Base-by-base conservation (phyloP, 352 stramenopile species). In the Albugo laibachii region DNA sequence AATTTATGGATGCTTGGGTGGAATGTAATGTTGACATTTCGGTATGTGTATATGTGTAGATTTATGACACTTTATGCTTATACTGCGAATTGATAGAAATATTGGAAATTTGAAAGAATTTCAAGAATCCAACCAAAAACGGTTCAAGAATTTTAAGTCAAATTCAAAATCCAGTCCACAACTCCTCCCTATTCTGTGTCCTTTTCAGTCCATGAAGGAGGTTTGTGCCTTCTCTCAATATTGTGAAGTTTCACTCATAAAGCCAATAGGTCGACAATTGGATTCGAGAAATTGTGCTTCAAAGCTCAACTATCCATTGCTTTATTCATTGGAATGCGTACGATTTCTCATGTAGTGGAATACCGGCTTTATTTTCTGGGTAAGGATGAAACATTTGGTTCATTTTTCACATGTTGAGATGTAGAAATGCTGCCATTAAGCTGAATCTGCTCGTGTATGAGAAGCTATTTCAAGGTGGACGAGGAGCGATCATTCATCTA, bases 1-100 rank as follows among this genome's bases (percentile, higher is more conserved):
- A 67, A 81, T 6, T 48, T 85, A 14, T 85, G 73, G 73, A 56
- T 79, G 1, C 52, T 80, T 5, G 73, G 73, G 1, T 69, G 66
- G 3, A 83, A 69, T 36, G 66, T 85, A 10, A 48, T 85, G 16
- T 54, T 83, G 14, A 69, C 67, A 5, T 85, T 85, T 48, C 55
- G 56, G 69, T 82, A 65, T 37, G 66, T 60, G 38, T 21, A 56
- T 3, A 59, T 65, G 0, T 55, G 78, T 49, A 80, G 14, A 55
- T 60, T 1, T 85, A 81, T 45, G 61, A 15, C 66, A 79, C 35
- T 54, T 75, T 13, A 58, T 63, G 13, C 73, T 66, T 1, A 72
- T 78, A 36, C 60, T 67, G 20, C 58, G 72, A 13, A 51, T 58
- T 1, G 54, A 64, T 12, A 40, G 41, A 31, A 13, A 35, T 0